Percentiles rank a stretch among this genome's conserved stretches.
These are phyloP conservation scores for Camelina sativa DNA, from an alignment of 345 rosid species.

Conservation along the genomic window DNA sequence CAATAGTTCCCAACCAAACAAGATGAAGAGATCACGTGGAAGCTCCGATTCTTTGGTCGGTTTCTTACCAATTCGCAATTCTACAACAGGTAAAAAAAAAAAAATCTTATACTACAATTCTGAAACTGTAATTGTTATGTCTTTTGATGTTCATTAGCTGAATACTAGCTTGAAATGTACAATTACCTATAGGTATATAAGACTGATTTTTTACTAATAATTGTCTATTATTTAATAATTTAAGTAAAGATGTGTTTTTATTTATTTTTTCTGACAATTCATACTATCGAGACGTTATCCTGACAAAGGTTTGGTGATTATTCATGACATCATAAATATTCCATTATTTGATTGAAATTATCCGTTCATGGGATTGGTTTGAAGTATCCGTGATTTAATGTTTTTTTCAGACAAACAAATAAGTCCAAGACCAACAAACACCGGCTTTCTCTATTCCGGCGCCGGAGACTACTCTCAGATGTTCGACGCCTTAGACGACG, in stretches of 20 bases:
- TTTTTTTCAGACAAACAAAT: conserved; percentile 56
- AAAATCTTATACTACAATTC: not conserved
- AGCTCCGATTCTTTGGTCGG: conserved; percentile 90
- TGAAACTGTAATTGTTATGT: not conserved
- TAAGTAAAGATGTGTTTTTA: not conserved
- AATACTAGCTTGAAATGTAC: not conserved
- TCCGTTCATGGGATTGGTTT: conserved; percentile 18
- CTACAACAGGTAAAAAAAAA: conserved; percentile 57
- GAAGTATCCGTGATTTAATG: conserved; percentile 1
- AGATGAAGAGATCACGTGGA: conserved; percentile 83
- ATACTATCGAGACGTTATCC: conserved; percentile 37
- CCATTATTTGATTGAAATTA: conserved; percentile 1
- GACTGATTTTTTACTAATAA: not conserved
- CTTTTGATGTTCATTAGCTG: not conserved
- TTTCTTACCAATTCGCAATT: conserved; percentile 75
- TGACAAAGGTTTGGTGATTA: conserved; percentile 29
- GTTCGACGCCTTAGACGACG: conserved; percentile 70
- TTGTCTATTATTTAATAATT: not conserved
- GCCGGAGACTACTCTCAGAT: conserved; percentile 52
- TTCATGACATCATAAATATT: conserved; percentile 30
- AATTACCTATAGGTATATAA: not conserved
- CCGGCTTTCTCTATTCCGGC: conserved; percentile 47
- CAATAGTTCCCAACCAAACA: conserved; percentile 25
- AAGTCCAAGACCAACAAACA: conserved; percentile 65
- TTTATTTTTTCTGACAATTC: conserved; percentile 27